These are phyloP conservation scores for Scheffersomyces ergatensis DNA, from an alignment of 805 yeast genomes.

Conservation along the genomic window DNA sequence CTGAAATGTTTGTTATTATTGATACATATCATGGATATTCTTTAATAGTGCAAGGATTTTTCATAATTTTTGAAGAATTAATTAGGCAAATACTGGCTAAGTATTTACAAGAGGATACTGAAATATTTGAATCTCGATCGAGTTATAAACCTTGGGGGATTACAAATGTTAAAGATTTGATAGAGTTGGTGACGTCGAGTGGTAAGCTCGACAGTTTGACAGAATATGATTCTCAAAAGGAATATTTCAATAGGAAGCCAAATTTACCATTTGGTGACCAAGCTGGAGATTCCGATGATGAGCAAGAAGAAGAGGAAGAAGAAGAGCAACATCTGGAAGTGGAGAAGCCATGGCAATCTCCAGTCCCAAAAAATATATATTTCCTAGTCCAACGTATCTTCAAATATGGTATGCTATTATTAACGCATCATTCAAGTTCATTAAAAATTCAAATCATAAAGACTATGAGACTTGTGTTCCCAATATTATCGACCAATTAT, in stretches of 20 bases:
- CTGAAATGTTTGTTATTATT: constrained; percentile 69
- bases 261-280: constrained; percentile 32
- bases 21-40: constrained; percentile 86
- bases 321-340: constrained; percentile 12
- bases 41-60: constrained; percentile 67
- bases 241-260: constrained; percentile 35
- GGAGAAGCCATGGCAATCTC: constrained; percentile 56
- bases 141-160: constrained; percentile 62
- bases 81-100: constrained; percentile 35
- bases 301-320: constrained; percentile 24
- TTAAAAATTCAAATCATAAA: constrained; percentile 57
- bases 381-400: constrained; percentile 57
- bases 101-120: constrained; percentile 6
- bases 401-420: constrained; percentile 64
- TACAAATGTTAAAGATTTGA: constrained; percentile 39
- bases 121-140: constrained; percentile 10
- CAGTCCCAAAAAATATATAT: constrained; percentile 62
- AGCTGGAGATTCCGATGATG: constrained; percentile 22
- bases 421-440: constrained; percentile 63
- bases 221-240: constrained; percentile 33
- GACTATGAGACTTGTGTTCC: constrained; percentile 34
- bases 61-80: constrained; percentile 64
- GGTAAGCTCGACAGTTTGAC: constrained; percentile 21
- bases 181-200: constrained; percentile 38
- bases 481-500: constrained; percentile 30